Conservation (phyloP, 2,329 filamentous ascomycete genomes). For the Bipolaris oryzae region DNA sequence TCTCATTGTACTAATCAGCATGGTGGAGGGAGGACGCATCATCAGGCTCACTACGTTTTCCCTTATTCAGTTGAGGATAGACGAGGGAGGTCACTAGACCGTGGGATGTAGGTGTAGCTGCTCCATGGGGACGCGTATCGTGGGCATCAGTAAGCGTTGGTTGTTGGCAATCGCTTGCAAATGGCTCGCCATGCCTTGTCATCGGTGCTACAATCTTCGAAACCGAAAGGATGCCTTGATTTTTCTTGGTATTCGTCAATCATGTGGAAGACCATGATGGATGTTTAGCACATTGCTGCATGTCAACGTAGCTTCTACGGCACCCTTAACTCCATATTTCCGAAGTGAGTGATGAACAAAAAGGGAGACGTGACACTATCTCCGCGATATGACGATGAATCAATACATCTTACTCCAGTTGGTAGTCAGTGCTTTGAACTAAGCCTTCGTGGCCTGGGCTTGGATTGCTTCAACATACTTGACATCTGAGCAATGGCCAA, state of each 20-base stretch:
- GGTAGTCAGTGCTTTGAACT: not conserved
- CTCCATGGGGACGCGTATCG: not conserved
- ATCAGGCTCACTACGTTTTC: not conserved
- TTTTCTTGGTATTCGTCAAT: not conserved
- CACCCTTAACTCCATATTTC: too few relatives aligned
- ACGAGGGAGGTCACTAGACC: not conserved
- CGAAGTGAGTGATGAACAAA: not conserved
- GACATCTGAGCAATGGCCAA: not conserved
- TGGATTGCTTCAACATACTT: not conserved
- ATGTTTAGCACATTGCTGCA: not conserved
- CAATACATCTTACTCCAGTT: not conserved
- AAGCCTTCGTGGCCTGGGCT: not conserved
- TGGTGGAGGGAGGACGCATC: not conserved
- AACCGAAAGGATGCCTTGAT: not conserved
- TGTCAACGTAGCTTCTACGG: not conserved
- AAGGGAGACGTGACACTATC: not conserved
- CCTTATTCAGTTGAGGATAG: not conserved
- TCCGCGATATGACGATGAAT: too few relatives aligned
- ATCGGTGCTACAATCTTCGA: not conserved
- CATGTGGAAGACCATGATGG: too few relatives aligned
- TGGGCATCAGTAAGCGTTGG: constrained; percentile 5
- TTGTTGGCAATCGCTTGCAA: not conserved
- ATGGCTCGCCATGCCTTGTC: not conserved
- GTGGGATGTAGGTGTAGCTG: not conserved
- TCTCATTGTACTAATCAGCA: not conserved